Evolutionary conservation across 495 filamentous ascomycete genomes (phyloP).

Genomic region (Xylaria cubensis): DNA sequence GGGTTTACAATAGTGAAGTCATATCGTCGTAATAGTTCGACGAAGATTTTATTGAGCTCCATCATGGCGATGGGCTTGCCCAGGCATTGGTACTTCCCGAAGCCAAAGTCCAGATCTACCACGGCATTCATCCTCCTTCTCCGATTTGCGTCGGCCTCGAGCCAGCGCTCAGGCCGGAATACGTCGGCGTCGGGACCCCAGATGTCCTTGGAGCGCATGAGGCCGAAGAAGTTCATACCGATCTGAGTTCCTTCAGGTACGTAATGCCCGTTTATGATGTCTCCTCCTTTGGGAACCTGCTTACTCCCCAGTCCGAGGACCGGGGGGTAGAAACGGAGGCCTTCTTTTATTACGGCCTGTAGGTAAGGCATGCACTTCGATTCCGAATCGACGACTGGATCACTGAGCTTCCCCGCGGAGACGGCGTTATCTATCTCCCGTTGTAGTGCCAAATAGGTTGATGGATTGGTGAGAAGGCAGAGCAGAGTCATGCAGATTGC

Average conservation of each 20-base stretch:
- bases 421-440: conserved; percentile 57
- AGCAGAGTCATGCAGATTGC: conserved; percentile 61
- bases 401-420: conserved; percentile 36
- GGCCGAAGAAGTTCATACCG: conserved; percentile 36
- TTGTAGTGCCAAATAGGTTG: conserved; percentile 59
- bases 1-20: conserved; percentile 56
- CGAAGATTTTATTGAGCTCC: conserved; percentile 59
- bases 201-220: conserved; percentile 41
- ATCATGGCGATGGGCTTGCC: conserved; percentile 49
- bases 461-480: conserved; percentile 51
- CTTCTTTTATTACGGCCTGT: conserved; percentile 53
- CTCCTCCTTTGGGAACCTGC: conserved; percentile 54
- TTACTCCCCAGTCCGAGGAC: conserved; percentile 53
- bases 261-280: conserved; percentile 58
- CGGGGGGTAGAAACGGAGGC: conserved; percentile 50
- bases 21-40: conserved; percentile 59
- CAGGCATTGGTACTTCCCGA: conserved; percentile 49
- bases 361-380: conserved; percentile 52
- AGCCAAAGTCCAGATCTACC: conserved; percentile 42
- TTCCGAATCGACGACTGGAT: conserved; percentile 45
- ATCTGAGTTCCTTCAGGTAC: conserved; percentile 67
- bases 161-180: conserved; percentile 63
- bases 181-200: conserved; percentile 54
- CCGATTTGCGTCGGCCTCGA: conserved; percentile 43
- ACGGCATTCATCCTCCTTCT: conserved; percentile 41